Evolutionary conservation across 2,329 filamentous ascomycete genomes (phyloP), one percentile per base, ranked within the genome.

Genomic region (Xylariaceae sp.): DNA sequence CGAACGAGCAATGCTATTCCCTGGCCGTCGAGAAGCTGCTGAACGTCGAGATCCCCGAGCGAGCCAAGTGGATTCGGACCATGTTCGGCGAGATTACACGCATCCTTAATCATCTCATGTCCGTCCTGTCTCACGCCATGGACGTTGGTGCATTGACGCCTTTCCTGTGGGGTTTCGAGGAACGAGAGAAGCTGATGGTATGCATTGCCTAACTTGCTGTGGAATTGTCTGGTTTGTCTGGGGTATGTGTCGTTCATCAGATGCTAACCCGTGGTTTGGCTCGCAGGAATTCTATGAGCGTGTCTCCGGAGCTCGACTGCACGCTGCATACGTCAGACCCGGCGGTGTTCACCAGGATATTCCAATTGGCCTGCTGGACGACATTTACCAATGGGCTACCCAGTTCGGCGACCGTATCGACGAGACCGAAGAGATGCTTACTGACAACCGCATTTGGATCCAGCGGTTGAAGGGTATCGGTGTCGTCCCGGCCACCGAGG

Each of bases 141-240:
- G 92, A 98, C 66, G 92, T 98, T 62, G 92, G 92, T 69, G 92
- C 92, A 52, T 68, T 98, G 63, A 98, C 92, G 42, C 92, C 92
- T 54, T 98, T 98, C 78, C 67, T 98, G 71, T 98, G 92, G 92
- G 92, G 92, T 46, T 98, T 98, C 64, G 92, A 98, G 70, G 92
- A 98, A 73, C 86, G 92, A 76, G 92, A 98, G 73, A 98, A 98
- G 77, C 76, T 98, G 43, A 98, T 98, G 94, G 90, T 96, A 74
- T 35, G 53, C 43, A 15, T n/a, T 11, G 11, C 17, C 18, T 26
- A 31, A 18, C 9, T n/a, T n/a, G n/a, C n/a, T n/a, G n/a, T n/a
- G n/a, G n/a, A n/a, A n/a, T n/a, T n/a, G n/a, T n/a, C n/a, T n/a
- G n/a, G n/a, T n/a, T n/a, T n/a, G n/a, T n/a, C n/a, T n/a, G n/a